Evolutionary conservation across 768 basidiomycete species (phyloP).

Genomic region (Peribolospora kevripleyi): DNA sequence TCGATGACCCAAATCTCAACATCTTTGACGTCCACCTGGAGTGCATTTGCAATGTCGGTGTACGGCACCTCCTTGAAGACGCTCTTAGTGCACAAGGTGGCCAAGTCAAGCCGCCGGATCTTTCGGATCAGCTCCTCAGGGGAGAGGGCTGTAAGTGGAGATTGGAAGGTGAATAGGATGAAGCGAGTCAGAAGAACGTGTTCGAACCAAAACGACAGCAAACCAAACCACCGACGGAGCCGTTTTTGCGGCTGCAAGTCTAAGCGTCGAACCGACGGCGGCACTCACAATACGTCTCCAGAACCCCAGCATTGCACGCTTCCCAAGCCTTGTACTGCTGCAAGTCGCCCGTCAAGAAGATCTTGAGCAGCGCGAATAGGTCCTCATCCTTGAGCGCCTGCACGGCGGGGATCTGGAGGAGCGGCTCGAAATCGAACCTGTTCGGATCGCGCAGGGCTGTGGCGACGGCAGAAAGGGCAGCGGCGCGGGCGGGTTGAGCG

Average conservation of each 20-base stretch:
- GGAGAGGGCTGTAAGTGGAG: too few species aligned
- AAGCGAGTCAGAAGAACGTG: too few species aligned
- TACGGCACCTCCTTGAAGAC: too few species aligned
- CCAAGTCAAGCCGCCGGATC: too few species aligned
- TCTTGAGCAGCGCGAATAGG: conserved; percentile 46
- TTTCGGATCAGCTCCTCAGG: too few species aligned
- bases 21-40: too few species aligned
- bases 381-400: conserved; percentile 41
- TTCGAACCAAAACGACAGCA: too few species aligned
- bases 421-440: conserved; percentile 54
- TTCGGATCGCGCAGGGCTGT: conserved; percentile 39
- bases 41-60: too few species aligned
- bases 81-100: too few species aligned
- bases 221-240: too few species aligned
- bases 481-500: conserved; percentile 29
- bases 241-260: not conserved
- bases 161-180: too few species aligned
- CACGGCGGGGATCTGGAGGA: conserved; percentile 52
- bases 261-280: not conserved
- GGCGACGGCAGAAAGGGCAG: conserved; percentile 37
- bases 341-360: conserved; percentile 44
- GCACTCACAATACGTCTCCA: conserved; percentile 36
- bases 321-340: conserved; percentile 40
- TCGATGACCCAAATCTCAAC: too few species aligned
- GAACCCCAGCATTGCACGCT: conserved; percentile 25